phyloP scores from a whole-genome alignment of 164 flowering plant species.

The Aristolochia contorta region DNA sequence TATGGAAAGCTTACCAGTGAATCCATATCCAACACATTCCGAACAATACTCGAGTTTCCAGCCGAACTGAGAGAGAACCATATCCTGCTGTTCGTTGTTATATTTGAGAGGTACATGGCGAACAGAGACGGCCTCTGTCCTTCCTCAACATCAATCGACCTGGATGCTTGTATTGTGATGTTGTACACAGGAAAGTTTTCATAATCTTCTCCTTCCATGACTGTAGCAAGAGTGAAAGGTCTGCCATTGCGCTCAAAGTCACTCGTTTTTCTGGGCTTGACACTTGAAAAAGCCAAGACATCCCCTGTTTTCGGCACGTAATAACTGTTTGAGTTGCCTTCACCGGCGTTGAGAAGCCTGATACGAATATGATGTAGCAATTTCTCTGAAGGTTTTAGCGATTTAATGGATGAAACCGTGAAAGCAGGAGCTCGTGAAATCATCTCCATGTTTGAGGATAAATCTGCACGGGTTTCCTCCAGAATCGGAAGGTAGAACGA shows the following conservation, averaged over 20 bases:
- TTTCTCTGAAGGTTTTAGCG: no score
- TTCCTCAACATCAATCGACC: constrained; percentile 12
- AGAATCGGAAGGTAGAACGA: no score
- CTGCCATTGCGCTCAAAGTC: constrained; percentile 31
- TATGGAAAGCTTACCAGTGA: constrained; percentile 26
- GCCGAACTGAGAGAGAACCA: constrained; percentile 20
- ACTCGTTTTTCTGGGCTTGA: constrained; percentile 25
- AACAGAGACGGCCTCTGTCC: constrained; percentile 20
- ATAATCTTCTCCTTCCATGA: constrained; percentile 12
- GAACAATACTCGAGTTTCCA: constrained; percentile 5
- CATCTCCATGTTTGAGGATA: no score
- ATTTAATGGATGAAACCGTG: no score
- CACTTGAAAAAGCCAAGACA: neutral
- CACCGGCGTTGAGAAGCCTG: no score
- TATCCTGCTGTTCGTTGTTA: constrained; percentile 39
- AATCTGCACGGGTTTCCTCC: no score
- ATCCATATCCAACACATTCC: constrained; percentile 15
- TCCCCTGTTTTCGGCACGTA: no score
- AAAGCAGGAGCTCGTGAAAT: no score
- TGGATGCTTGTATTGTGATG: constrained; percentile 23
- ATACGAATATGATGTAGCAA: no score
- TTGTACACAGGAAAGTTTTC: neutral
- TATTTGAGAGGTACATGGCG: constrained; percentile 38
- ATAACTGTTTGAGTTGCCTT: no score
- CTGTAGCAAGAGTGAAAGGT: constrained; percentile 32